A percentile compares a stretch with the other conserved stretches of the same genome.
Evolutionary conservation across 257 asterid species (phyloP).

Genomic region (Leonotis leonurus): DNA sequence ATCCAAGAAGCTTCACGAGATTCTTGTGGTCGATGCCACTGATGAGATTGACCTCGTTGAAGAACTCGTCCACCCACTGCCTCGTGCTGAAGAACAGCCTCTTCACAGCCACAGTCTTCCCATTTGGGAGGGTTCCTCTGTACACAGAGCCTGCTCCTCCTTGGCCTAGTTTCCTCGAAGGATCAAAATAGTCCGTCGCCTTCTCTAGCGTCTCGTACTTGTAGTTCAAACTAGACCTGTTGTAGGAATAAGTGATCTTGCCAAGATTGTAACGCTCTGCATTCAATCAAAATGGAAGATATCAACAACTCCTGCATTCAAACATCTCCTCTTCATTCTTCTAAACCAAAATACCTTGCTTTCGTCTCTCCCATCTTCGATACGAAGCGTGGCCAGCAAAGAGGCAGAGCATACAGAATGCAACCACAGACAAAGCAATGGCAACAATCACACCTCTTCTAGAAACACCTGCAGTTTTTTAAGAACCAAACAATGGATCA

Average conservation of each 20-base stretch:
- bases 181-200: conserved; percentile 74
- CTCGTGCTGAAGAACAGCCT: conserved; percentile 74
- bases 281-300: background rate
- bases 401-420: conserved; percentile 55
- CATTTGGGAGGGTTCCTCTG: conserved; percentile 58
- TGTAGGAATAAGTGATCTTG: conserved; percentile 45
- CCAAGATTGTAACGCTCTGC: conserved; percentile 73
- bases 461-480: conserved; percentile 31
- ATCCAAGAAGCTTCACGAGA: conserved; percentile 89
- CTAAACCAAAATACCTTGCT: conserved; percentile 44
- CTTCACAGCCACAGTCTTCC: conserved; percentile 71
- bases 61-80: conserved; percentile 96
- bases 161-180: conserved; percentile 60
- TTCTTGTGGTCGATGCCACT: conserved; percentile 85
- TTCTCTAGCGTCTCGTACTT: conserved; percentile 78
- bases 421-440: conserved; percentile 41
- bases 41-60: conserved; percentile 76
- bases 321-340: background rate
- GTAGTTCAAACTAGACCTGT: conserved; percentile 66
- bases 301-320: background rate
- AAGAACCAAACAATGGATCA: background rate
- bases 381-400: conserved; percentile 41
- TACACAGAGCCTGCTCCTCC: conserved; percentile 90
- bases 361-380: conserved; percentile 34
- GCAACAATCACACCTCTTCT: conserved; percentile 47